Evolutionary conservation across 345 rosid species (phyloP).

Genomic region (Populus davidiana): DNA sequence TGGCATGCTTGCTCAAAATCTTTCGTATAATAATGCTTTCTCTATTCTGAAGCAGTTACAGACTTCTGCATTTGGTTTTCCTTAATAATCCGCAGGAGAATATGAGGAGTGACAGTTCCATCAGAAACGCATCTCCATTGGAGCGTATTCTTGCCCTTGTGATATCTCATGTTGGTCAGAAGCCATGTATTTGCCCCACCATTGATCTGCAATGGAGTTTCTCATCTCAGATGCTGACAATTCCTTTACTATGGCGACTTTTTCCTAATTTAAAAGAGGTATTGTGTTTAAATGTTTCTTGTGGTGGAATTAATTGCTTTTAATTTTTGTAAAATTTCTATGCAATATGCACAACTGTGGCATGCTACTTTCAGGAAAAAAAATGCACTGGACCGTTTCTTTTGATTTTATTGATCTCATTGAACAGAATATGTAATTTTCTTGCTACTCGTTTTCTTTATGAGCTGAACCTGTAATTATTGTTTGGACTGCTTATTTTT

Average conservation of each 20-base stretch:
- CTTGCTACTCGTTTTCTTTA: background rate
- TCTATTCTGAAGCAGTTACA: conserved; percentile 1
- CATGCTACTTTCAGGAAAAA: background rate
- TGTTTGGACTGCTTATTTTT: background rate
- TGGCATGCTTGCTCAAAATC: background rate
- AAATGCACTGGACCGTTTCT: background rate
- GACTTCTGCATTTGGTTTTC: background rate
- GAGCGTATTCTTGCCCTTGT: conserved; percentile 56
- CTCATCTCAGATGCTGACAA: conserved; percentile 77
- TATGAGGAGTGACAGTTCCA: conserved; percentile 21
- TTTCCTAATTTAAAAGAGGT: conserved; percentile 86
- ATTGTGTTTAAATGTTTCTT: conserved; percentile 11
- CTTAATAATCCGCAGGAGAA: conserved; percentile 51
- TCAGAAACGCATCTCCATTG: conserved; percentile 46
- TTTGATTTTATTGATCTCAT: background rate
- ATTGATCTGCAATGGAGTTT: conserved; percentile 69
- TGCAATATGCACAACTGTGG: background rate
- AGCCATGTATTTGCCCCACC: conserved; percentile 62
- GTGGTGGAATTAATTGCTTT: background rate
- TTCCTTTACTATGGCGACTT: conserved; percentile 78
- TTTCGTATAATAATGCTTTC: background rate
- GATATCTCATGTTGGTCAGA: conserved; percentile 61
- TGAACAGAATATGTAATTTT: background rate
- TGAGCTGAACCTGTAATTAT: background rate
- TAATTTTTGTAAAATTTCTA: background rate